Evolutionary conservation across 2,329 filamentous ascomycete species (phyloP), one percentile per base, ranked within the genome.

Genomic region (Claviceps sp.): DNA sequence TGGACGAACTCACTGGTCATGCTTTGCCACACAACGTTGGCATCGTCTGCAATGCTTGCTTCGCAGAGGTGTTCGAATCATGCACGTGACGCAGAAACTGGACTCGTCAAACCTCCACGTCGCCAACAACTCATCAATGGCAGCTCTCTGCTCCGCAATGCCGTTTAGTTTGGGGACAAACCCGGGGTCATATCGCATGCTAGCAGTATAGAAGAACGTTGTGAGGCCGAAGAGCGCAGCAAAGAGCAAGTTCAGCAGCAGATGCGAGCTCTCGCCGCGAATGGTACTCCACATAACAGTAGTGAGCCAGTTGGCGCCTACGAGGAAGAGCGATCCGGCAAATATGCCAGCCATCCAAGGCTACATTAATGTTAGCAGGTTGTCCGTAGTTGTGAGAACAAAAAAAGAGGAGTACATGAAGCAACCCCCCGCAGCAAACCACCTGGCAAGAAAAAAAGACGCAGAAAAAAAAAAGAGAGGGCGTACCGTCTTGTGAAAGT

Each of bases 11-110:
- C 70, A 94, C 89, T 98, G 93, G 64, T 98, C 93, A 70, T 95
- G 89, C 68, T 94, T 95, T 51, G 91, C 89, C 51, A 98, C 87
- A 65, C 93, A 98, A 57, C 91, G 85, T 61, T 86, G 82, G 66
- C 93, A 98, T 55, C 87, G 79, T 63, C 85, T 85, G 71, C 93
- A 98, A 70, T 98, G 93, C 73, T 97, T 98, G 71, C 90, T 95
- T 58, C 93, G 81, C 55, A 98, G 71, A 3, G 93, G 93, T 58
- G 87, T 91, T 51, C 91, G 81, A 59, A 95, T 87, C 90, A 97
- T 95, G 71, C 93, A 98, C 47, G 81, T 81, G 30, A 94, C 84
- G 67, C 93, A 98, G 63, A 97, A 98, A 65, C 95, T 91, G 55
- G 84, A 75, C 64, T 96, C 91, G 63, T 98, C 90, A 65, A 91